phyloP scores from a whole-genome alignment of 164 flowering plant species.

The Taxillus chinensis region DNA sequence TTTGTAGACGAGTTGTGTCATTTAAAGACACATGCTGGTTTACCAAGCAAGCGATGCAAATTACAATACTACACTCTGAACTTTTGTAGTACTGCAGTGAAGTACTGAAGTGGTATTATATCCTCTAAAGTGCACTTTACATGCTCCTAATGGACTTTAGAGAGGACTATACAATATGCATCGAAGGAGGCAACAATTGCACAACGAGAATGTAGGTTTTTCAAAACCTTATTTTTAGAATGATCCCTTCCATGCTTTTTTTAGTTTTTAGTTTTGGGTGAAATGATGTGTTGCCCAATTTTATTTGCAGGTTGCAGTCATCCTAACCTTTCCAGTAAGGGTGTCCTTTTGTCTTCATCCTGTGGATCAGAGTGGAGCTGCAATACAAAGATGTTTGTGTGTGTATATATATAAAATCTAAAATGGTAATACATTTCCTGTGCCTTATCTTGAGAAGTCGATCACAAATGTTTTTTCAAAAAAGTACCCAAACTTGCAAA shows the following conservation, averaged over 20 bases:
- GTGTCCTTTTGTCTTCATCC: neutral
- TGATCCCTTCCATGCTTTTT: too few relatives aligned
- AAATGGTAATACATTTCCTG: too few relatives aligned
- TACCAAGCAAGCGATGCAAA: conserved; percentile 10
- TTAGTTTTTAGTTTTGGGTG: too few relatives aligned
- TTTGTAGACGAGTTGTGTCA: conserved; percentile 11
- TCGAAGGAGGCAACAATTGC: conserved; percentile 17
- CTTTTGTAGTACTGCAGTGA: conserved; percentile 14
- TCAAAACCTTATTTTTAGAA: neutral
- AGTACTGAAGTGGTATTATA: conserved; percentile 12
- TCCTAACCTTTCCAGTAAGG: neutral
- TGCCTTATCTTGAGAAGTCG: too few relatives aligned
- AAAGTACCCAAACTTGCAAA: too few relatives aligned
- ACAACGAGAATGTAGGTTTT: conserved; percentile 29
- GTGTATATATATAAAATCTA: too few relatives aligned
- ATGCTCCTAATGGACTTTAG: conserved; percentile 4
- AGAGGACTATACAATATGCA: conserved; percentile 7
- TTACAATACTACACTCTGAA: conserved; percentile 9
- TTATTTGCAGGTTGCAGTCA: neutral
- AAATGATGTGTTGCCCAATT: neutral
- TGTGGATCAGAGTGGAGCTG: too few relatives aligned
- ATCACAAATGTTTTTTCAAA: too few relatives aligned
- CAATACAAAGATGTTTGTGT: too few relatives aligned
- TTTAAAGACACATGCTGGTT: conserved; percentile 8
- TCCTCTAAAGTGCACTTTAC: conserved; percentile 14